Evolutionary conservation across 148 eudicot genomes (phyloP).

Genomic region (Rhododendron ovatum): DNA sequence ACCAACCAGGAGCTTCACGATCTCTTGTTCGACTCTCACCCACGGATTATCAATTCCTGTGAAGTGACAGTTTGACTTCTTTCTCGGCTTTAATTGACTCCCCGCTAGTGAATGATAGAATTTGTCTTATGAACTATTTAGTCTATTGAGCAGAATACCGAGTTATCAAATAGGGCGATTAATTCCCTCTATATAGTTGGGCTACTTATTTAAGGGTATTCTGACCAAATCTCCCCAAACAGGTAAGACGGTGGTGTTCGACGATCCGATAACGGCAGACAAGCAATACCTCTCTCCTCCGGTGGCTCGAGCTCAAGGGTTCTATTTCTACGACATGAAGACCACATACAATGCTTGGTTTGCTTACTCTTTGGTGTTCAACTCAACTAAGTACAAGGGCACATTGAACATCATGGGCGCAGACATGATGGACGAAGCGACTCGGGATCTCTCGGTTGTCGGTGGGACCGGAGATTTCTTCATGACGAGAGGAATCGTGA

Average conservation of each 20-base stretch:
- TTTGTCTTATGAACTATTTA: too few relatives aligned
- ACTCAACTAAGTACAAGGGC: conserved; percentile 24
- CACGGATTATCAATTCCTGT: too few relatives aligned
- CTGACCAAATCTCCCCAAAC: not conserved
- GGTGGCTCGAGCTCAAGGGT: conserved; percentile 33
- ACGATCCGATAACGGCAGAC: conserved; percentile 33
- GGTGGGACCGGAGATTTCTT: conserved; percentile 50
- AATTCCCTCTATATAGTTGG: too few relatives aligned
- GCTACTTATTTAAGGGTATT: not conserved
- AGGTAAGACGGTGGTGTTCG: conserved; percentile 30
- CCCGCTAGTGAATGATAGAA: too few relatives aligned
- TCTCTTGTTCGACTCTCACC: too few relatives aligned
- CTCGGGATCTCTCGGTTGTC: conserved; percentile 34
- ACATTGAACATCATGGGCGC: conserved; percentile 32
- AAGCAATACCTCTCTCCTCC: conserved; percentile 12
- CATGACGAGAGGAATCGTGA: conserved; percentile 34
- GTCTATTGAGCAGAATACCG: too few relatives aligned
- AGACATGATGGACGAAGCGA: conserved; percentile 19
- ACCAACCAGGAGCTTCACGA: too few relatives aligned
- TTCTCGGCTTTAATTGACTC: too few relatives aligned
- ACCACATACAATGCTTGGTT: conserved; percentile 31
- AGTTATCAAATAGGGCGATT: too few relatives aligned
- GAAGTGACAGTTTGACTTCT: too few relatives aligned
- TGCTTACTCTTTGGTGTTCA: conserved; percentile 23
- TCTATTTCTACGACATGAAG: conserved; percentile 35